Evolutionary conservation across 1,284 basidiomycete genomes (phyloP), one percentile per base, ranked within the genome.

Genomic region (Pseudozyma flocculosa): DNA sequence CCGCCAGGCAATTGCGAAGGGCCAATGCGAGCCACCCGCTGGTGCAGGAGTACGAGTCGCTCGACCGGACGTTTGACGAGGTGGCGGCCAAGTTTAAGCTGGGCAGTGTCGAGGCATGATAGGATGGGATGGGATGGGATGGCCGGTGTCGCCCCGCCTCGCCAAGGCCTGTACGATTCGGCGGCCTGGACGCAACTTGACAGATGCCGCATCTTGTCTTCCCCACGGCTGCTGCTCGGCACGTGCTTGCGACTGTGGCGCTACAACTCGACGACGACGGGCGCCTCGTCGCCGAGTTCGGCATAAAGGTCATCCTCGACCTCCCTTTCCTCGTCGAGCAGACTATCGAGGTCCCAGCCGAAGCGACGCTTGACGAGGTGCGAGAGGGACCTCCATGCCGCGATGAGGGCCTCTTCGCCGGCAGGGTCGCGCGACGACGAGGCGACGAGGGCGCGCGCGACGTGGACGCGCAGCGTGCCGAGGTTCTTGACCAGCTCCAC

Each of bases 271-370:
- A 66, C 59, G n/a, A 66, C 23, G 3, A 66, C 45, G 22, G 63
- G 63, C 3, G 63, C 63, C 30, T 62, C 63, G 10, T 66, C 63
- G 15, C 63, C 63, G 26, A 49, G 34, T 30, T 66, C 63, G 3
- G 58, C 63, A 10, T 52, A 43, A 15, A 61, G 8, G 24, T 66
- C 63, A 24, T 50, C 54, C 21, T 61, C 24, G 4, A 61, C 51
- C 32, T 66, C 63, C 1, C 49, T 59, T 36, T 66, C 59, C 26
- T 66, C 63, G 34, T 66, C 63, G 7, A 66, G 38, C 8, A 43
- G 15, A 3, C 26, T 10, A 37, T 66, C 59, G 17, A 66, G 52
- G 4, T 61, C 29, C 63, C 59, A 62, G 2, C 49, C 43, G 29
- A 66, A 66, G 18, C 29, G 40, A 11, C 3, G 15, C 7, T 32